Base-by-base conservation (phyloP, 495 filamentous ascomycete genomes). In the Hyaloscypha variabilis region DNA sequence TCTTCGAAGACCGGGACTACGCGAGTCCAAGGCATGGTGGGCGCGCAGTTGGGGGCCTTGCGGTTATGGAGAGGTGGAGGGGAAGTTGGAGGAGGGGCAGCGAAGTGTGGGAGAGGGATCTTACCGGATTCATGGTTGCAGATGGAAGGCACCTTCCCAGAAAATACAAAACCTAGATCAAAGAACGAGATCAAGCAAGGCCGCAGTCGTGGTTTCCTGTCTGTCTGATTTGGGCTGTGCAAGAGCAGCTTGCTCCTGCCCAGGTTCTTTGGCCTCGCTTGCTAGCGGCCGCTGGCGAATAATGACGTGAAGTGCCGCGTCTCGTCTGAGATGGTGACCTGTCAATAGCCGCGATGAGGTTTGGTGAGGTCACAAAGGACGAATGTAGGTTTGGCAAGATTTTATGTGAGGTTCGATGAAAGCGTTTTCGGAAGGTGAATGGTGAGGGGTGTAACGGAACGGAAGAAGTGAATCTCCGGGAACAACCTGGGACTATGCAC, bases 61-160 rank as follows among this genome's bases (percentile, higher is more conserved):
- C n/a, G 24, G n/a, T 14, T 29, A 13, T 23, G 58, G 52, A 62
- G 67, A 54, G 63, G 55, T 28, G 63, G 21, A 46, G 57, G 29
- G 66, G 31, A 46, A 52, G 25, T 6, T 17, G 29, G 50, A 31
- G 8, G 25, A 58, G 57, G 8, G 46, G 25, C 59, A 14, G 39
- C 23, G 52, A 55, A 21, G 39, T 28, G 31, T 28, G 29, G 23
- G 1, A n/a, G 53, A 29, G 31, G 23, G 24, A 10, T 23, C 69
- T 66, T 71, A 71, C 69, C 28, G 63, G 67, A 69, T 71, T 67
- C 69, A 71, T 71, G 62, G 54, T 71, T 42, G 62, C 64, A 64
- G 57, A 57, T 65, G 49, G 65, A 60, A 52, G 42, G 65, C 60
- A 55, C 63, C 63, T 66, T 69, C 67, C 62, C 63, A 64, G 49